Base-by-base conservation (phyloP, 169 alveolate genomes). In the Eimeria falciformis region DNA sequence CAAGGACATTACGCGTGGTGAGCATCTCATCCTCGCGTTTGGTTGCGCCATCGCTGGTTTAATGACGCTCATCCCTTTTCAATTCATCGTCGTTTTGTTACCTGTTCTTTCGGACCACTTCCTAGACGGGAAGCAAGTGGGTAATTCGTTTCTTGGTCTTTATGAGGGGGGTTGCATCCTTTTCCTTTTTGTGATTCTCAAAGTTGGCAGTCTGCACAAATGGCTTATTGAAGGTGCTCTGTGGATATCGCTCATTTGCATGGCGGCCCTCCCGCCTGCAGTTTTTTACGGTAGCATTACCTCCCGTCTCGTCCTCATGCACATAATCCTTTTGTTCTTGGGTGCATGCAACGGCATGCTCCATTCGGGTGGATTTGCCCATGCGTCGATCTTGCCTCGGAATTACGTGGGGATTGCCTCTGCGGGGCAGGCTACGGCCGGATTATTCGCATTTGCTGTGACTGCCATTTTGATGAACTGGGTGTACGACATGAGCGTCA, bases 161-260 rank as follows among this genome's bases (percentile, higher is more conserved):
- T 81, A 81, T 56, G 75, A 81, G 89, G 68, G 33, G 1, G 29
- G 43, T 25, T 81, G 89, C 89, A 75, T 81, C 21, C 11, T 50
- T 12, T 27, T 47, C 46, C 89, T 81, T n/a, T 43, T 81, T 53
- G 1, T 53, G 21, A 81, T 81, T 21, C 89, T 81, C 75, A 81
- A 55, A 14, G 37, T 81, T n/a, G 89, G 89, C n/a, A 50, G 75
- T 14, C 89, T 81, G 12, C 89, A 81, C 37, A 14, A 66, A 53
- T 81, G 89, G 89, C 89, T 81, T 5, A 81, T 81, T 81, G 75
- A 81, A n/a, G 89, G 77, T 2, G 89, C 75, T n/a, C 89, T 81
- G 43, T 14, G 50, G 75, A 5, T 81, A 29, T 81, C 89, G 3
- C 73, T 81, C 5, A 65, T 55, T 0, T 81, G 89, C 73, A 81